phyloP scores from a whole-genome alignment of 441 rosid species.

The Eruca vesicaria region DNA sequence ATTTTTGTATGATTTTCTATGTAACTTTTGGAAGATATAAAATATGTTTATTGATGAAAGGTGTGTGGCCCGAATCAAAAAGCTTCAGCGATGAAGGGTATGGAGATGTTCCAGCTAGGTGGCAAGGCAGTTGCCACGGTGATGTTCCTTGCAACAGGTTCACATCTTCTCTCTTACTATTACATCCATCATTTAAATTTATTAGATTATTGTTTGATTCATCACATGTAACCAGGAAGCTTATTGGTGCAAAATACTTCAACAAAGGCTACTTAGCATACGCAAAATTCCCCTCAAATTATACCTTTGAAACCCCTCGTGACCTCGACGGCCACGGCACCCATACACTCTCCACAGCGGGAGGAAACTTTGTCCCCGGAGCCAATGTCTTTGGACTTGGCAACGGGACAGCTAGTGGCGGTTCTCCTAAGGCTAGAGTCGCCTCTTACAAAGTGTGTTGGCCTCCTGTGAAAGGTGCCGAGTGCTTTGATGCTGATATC shows the following conservation, averaged over 20 bases:
- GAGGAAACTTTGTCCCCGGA: slow-evolving; percentile 49
- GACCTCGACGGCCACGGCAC: slow-evolving; percentile 75
- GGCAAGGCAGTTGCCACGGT: slow-evolving; percentile 63
- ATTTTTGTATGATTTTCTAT: not conserved
- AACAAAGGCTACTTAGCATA: slow-evolving; percentile 49
- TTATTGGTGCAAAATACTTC: slow-evolving; percentile 67
- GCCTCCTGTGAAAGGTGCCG: slow-evolving; percentile 22
- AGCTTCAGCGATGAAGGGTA: slow-evolving; percentile 67
- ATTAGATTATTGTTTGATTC: not conserved
- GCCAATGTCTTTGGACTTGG: slow-evolving; percentile 67
- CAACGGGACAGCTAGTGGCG: slow-evolving; percentile 78
- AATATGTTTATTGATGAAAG: slow-evolving; percentile 30
- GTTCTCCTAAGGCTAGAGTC: slow-evolving; percentile 76
- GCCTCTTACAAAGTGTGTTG: slow-evolving; percentile 71
- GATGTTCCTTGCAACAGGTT: slow-evolving; percentile 70
- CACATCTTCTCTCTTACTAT: not conserved
- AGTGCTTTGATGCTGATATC: slow-evolving; percentile 46
- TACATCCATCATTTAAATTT: not conserved
- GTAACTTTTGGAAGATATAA: not conserved
- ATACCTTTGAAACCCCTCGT: slow-evolving; percentile 34
- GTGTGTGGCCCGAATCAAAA: slow-evolving; percentile 83
- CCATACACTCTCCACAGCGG: slow-evolving; percentile 82
- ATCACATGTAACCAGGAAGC: slow-evolving; percentile 47
- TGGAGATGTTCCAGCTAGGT: slow-evolving; percentile 54
- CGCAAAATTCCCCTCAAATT: slow-evolving; percentile 10